These are phyloP conservation scores for Pichia ethanolica DNA, from an alignment of 805 yeast species.

Conservation along the genomic window DNA sequence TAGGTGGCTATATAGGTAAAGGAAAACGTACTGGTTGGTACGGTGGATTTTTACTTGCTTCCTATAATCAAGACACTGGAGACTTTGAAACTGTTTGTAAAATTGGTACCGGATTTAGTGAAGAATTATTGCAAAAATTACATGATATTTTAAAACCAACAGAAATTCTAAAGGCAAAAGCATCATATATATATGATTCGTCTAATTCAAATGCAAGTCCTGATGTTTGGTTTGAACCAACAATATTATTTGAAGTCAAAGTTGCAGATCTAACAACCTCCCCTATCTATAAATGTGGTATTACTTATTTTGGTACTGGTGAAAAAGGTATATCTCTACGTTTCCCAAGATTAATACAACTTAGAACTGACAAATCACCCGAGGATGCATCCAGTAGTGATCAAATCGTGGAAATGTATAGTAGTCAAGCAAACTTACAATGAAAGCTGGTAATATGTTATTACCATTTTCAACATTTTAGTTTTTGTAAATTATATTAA, in stretches of 20 bases:
- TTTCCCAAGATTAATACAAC: slow-evolving; percentile 78
- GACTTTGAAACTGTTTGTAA: slow-evolving; percentile 94
- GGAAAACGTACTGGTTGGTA: slow-evolving; percentile 94
- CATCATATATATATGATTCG: slow-evolving; percentile 59
- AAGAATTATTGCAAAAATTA: slow-evolving; percentile 62
- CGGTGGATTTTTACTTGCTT: slow-evolving; percentile 89
- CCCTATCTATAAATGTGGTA: slow-evolving; percentile 87
- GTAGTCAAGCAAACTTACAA: slow-evolving; percentile 48
- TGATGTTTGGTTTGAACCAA: slow-evolving; percentile 94
- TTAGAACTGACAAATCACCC: slow-evolving; percentile 77
- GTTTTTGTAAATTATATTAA: too few species aligned
- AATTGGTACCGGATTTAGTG: slow-evolving; percentile 95
- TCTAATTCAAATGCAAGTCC: slow-evolving; percentile 62
- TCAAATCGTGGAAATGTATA: slow-evolving; percentile 79
- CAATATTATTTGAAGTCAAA: slow-evolving; percentile 73
- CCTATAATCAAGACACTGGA: slow-evolving; percentile 84
- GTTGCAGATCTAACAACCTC: slow-evolving; percentile 88
- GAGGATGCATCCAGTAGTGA: slow-evolving; percentile 85
- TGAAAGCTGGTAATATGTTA: not conserved
- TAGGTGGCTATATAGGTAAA: slow-evolving; percentile 89
- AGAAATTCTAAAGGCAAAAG: slow-evolving; percentile 54
- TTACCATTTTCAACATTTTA: not conserved
- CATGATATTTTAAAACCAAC: slow-evolving; percentile 53
- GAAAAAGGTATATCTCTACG: slow-evolving; percentile 75
- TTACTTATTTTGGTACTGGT: slow-evolving; percentile 47